Evolutionary conservation across 495 filamentous ascomycete genomes (phyloP).

Genomic region (Echria macrotheca): DNA sequence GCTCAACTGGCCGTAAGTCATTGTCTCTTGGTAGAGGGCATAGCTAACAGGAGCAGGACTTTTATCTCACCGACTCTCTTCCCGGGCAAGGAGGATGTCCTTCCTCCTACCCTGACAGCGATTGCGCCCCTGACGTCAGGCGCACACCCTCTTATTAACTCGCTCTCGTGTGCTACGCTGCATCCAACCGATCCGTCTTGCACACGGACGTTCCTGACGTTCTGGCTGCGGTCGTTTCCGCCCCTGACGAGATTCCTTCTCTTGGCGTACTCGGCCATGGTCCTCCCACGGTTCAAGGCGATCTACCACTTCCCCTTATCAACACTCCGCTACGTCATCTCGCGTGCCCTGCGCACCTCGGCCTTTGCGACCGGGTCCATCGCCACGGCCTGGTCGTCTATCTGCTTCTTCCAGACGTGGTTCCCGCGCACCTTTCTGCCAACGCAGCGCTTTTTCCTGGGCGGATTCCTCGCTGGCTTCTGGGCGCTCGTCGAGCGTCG

Average conservation of each 20-base stretch:
- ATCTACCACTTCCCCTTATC: constrained; percentile 62
- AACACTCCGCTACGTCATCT: constrained; percentile 57
- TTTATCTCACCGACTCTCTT: constrained; percentile 87
- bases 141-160: constrained; percentile 77
- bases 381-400: constrained; percentile 75
- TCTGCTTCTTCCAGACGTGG: constrained; percentile 78
- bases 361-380: constrained; percentile 72
- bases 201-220: constrained; percentile 73
- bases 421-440: constrained; percentile 72
- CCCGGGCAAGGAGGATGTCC: constrained; percentile 56
- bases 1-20: constrained; percentile 75
- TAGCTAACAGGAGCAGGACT: constrained; percentile 34
- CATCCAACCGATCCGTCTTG: constrained; percentile 86
- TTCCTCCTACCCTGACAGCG: constrained; percentile 58
- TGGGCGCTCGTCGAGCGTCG: constrained; percentile 69
- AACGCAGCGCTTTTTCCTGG: constrained; percentile 79
- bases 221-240: constrained; percentile 76
- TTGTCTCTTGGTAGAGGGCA: constrained; percentile 1
- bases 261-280: constrained; percentile 60
- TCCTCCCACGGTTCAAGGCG: constrained; percentile 56
- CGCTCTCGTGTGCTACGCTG: constrained; percentile 83
- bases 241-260: constrained; percentile 69
- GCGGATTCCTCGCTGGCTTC: constrained; percentile 75
- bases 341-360: constrained; percentile 59
- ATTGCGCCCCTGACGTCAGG: constrained; percentile 75